A percentile compares a stretch with the other conserved stretches of the same genome.
Conservation (phyloP, 2,329 filamentous ascomycete genomes). For the Sporothrix pseudoabietina region DNA sequence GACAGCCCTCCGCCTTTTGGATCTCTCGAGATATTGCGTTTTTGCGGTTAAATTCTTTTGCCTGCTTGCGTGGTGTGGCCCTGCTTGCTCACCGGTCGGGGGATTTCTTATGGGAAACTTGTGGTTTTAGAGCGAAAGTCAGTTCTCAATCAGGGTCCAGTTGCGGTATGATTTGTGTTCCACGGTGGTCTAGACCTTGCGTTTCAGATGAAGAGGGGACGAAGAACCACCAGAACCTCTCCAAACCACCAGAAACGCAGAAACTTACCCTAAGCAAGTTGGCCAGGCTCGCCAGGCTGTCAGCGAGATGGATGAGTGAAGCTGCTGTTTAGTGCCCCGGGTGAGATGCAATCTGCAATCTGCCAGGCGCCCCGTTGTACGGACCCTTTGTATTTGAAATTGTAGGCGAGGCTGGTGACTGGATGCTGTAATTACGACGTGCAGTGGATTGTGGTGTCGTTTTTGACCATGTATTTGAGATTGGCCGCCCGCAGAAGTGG, state of each 20-base stretch:
- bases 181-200: slow-evolving; percentile 13
- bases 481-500: not conserved
- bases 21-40: not conserved
- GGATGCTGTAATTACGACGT: not conserved
- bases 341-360: not conserved
- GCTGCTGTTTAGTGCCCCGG: not conserved
- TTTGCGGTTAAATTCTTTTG: not conserved
- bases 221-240: not conserved
- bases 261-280: not conserved
- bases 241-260: not conserved
- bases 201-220: slow-evolving; percentile 8
- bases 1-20: not conserved
- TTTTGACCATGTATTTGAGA: not conserved
- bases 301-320: not conserved
- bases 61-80: not conserved
- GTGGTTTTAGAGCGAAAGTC: not conserved
- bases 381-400: not conserved
- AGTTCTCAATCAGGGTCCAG: slow-evolving; percentile 19
- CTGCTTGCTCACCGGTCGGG: not conserved
- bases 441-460: not conserved
- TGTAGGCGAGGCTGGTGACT: not conserved
- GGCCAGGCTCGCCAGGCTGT: not conserved
- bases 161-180: not conserved
- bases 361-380: not conserved
- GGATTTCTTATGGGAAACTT: not conserved